These are phyloP conservation scores for Penicillium odoratum DNA, from an alignment of 495 filamentous ascomycete genomes.

Conservation along the genomic window DNA sequence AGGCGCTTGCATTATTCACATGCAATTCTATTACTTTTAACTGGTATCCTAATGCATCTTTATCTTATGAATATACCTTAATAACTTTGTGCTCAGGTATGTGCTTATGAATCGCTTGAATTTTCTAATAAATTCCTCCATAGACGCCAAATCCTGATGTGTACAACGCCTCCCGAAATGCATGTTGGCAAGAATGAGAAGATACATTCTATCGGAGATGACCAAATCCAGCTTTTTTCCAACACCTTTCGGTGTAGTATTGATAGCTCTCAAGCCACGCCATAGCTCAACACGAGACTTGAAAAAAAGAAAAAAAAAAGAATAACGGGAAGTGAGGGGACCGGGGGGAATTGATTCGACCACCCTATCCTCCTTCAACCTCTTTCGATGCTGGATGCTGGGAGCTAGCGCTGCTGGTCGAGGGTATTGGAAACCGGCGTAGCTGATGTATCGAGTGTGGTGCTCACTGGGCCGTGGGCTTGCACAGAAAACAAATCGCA, in stretches of 20 bases:
- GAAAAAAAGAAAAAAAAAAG: conserved; percentile 7
- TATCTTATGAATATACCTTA: too few relatives aligned
- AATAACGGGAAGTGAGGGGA: not conserved
- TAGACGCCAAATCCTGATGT: conserved; percentile 14
- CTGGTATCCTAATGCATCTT: too few relatives aligned
- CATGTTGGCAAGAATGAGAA: conserved; percentile 7
- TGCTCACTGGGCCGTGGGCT: not conserved
- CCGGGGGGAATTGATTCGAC: not conserved
- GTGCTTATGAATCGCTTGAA: conserved; percentile 1
- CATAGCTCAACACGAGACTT: not conserved
- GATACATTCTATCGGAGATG: not conserved
- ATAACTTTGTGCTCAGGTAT: too few relatives aligned
- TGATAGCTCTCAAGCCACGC: not conserved
- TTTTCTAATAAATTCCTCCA: conserved; percentile 11
- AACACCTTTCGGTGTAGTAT: not conserved
- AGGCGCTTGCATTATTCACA: conserved; percentile 19
- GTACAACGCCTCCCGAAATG: conserved; percentile 15
- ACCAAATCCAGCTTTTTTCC: not conserved
- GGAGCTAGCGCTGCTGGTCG: not conserved
- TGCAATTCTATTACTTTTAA: not conserved
- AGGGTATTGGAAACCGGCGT: not conserved
- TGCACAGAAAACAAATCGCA: conserved; percentile 5
- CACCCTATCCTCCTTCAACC: not conserved
- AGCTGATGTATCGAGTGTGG: not conserved
- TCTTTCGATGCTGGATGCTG: not conserved